Base-by-base conservation (phyloP, 1,284 basidiomycete genomes). In the Ganoderma lucidum region DNA sequence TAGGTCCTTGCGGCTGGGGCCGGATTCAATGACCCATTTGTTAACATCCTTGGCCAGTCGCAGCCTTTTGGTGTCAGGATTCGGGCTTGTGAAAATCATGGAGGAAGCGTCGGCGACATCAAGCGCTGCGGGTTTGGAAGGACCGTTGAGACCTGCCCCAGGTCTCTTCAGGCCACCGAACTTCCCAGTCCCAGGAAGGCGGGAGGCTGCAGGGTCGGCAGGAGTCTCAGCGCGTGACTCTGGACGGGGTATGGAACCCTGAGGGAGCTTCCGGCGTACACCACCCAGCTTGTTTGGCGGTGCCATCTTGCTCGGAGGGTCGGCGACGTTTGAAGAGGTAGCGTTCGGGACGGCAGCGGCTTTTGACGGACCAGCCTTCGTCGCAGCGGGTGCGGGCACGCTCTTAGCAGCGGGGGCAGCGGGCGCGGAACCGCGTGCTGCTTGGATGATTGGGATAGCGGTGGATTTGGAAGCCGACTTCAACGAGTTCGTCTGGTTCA, bases 401-500 rank as follows among this genome's bases (percentile, higher is more conserved):
- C 45, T 35, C 37, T 63, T 63, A n/a, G 62, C 30, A 23, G 62
- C 30, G 19, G 78, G 71, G 5, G 62, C 44, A 28, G 44, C 44
- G 12, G 78, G 72, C 0, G 81, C 75, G 2, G 76, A 64, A 19
- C 86, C 84, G 42, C 89, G 87, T 42, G 92, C 89, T 23, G 91
- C 89, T 77, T 98, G 95, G 70, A 99, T 95, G 35, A 99, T 84
- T 4, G 97, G 96, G 9, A 94, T 81, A 4, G 96, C 96, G 17
- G 93, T 93, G 48, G 90, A 85, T 70, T 92, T 91, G 14, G 97
- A 98, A 0, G 98, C 98, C 19, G 97, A 93, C 80, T 99, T 99
- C 70, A 99, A 85, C 1, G 90, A 89, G 70, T 87, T 91, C 3
- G 96, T 93, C 80, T 96, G 92, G 61, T 95, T 92, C 83, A 98